These are phyloP conservation scores for Fusarium sp. DNA, from an alignment of 2,329 filamentous ascomycete genomes.

Conservation along the genomic window DNA sequence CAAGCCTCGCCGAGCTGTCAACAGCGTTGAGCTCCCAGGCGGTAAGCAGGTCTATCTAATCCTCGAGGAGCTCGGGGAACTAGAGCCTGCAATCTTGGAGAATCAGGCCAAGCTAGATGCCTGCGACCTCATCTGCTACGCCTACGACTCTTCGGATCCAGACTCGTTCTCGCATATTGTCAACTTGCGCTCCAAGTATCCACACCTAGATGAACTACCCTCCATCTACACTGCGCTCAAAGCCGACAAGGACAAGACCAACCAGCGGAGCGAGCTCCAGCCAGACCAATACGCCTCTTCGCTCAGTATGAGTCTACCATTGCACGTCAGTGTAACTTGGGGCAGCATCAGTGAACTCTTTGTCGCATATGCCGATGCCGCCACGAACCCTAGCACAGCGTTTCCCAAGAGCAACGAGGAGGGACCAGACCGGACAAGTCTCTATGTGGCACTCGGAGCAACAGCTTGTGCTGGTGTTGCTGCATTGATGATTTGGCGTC, in stretches of 20 bases:
- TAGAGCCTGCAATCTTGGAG: slow-evolving; percentile 94
- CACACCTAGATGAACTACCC: slow-evolving; percentile 88
- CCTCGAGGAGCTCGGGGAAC: slow-evolving; percentile 91
- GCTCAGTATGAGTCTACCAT: slow-evolving; percentile 87
- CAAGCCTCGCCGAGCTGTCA: slow-evolving; percentile 91
- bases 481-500: slow-evolving; percentile 73
- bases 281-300: slow-evolving; percentile 90
- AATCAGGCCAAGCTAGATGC: slow-evolving; percentile 91
- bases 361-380: slow-evolving; percentile 89
- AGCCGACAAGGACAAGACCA: slow-evolving; percentile 95
- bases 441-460: slow-evolving; percentile 88
- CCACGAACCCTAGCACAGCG: slow-evolving; percentile 87
- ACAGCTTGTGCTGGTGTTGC: slow-evolving; percentile 72
- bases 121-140: slow-evolving; percentile 94
- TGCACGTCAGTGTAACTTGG: slow-evolving; percentile 97
- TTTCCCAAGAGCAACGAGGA: slow-evolving; percentile 94
- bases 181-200: slow-evolving; percentile 79
- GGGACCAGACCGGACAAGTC: slow-evolving; percentile 81
- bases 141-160: slow-evolving; percentile 96
- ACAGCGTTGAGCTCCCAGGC: slow-evolving; percentile 94
- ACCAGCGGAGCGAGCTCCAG: slow-evolving; percentile 90
- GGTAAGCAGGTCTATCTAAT: slow-evolving; percentile 98
- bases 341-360: slow-evolving; percentile 94
- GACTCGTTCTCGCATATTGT: slow-evolving; percentile 96
- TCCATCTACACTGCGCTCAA: slow-evolving; percentile 94